Base-by-base conservation (phyloP, 1,139 yeast genomes). In the Suhomyces maxii region DNA sequence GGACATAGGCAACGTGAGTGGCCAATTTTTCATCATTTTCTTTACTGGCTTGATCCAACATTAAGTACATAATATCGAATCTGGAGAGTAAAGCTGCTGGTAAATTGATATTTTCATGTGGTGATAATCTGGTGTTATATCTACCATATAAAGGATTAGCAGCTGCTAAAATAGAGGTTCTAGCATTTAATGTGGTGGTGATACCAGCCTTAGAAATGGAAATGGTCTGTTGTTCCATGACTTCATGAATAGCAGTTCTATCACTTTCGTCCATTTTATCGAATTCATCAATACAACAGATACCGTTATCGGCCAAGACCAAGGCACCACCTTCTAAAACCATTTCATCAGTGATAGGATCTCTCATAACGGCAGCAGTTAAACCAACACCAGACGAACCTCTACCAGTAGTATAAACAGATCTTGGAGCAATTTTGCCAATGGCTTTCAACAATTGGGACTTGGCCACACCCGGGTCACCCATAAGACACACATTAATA, bases 391-490 rank as follows among this genome's bases (percentile, higher is more conserved):
- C 99, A 0, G 99, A 93, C 6, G 98, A 90, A 64, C 99, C 99
- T 63, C 96, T 82, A 71, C 99, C 99, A 1, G 99, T 95, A 8
- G 99, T 95, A 68, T 95, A 95, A 36, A 95, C 96, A 41, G 97
- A 95, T 63, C 99, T 80, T 28, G 99, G 99, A 0, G 99, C 95
- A 42, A 95, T 89, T 59, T 91, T 90, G 47, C 91, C 80, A 53
- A 95, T 89, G 33, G 96, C 89, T 65, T 93, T 93, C 53, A 95
- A 76, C 59, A 95, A 76, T 76, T 95, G 99, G 1, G 99, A 93
- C 68, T 95, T 95, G 59, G 99, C 99, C 47, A 95, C 99, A 77
- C 99, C 99, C 35, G 99, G 99, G 61, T 95, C 99, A 57, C 99
- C 99, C 98, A 95, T 93, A 47, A 95, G 78, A 71, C 98, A 88